Evolutionary conservation across 192 early-diverging fungal species (phyloP), one percentile per base, ranked within the genome.

Genomic region (Mortierella antarctica): DNA sequence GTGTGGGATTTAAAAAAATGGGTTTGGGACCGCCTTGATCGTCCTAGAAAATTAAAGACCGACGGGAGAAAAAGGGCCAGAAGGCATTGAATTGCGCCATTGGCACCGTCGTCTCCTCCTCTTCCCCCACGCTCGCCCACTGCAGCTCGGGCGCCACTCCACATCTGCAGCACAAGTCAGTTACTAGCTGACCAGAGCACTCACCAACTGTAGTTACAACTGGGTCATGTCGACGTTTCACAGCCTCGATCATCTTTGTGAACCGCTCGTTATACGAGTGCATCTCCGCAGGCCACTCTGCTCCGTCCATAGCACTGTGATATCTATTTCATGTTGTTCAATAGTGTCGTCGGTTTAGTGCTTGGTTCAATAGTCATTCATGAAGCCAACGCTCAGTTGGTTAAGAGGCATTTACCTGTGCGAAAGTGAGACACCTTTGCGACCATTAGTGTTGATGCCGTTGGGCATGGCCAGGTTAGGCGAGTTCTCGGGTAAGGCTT

Each of bases 191-290:
- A 13, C 1, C 17, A 9, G 20, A 48, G 55, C 8, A 58, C 83
- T 60, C 86, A 92, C 90, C 89, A 53, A 97, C 85, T 41, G 95
- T 94, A 7, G 95, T 94, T 8, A 95, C 95, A 11, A 96, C 95
- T 21, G 96, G 95, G 72, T 97, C 95, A 65, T 99, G 97, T 59
- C 97, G 86, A 62, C 91, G 87, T 82, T 99, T 99, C 55, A 99
- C 96, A 55, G 85, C 88, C 68, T 99, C 96, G 66, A 99, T 93
- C 75, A 91, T 89, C 64, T 92, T 92, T 53, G 95, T 93, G 84
- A 99, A 97, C 44, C 87, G 87, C 60, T 87, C 86, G 74, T 95
- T 98, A 84, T 95, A 98, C 42, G 89, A 84, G 18, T 86, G 68
- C 57, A 96, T 86, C 61, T 93, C 93, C 18, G 88, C 89, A 6